A percentile compares a stretch with the other conserved stretches of the same genome.
These are phyloP conservation scores for Neltuma alba DNA, from an alignment of 306 rosid species.

Conservation along the genomic window DNA sequence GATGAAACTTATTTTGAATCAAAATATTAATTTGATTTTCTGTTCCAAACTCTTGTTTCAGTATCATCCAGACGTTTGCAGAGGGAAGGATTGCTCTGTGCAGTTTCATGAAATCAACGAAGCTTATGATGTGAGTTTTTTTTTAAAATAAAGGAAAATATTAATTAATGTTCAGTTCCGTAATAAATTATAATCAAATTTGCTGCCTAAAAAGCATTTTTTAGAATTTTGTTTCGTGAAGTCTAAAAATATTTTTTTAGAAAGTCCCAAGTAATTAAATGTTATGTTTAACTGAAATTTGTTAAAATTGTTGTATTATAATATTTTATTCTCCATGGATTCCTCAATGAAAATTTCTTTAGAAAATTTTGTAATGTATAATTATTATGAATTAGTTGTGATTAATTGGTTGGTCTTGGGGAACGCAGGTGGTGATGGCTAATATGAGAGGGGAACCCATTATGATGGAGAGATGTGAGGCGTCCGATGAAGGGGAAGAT, in stretches of 20 bases:
- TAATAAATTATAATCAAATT: no score
- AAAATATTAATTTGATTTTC: neutral
- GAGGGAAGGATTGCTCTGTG: slow-evolving; percentile 77
- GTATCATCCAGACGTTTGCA: slow-evolving; percentile 96
- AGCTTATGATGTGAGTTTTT: slow-evolving; percentile 79
- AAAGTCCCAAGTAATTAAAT: no score
- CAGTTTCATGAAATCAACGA: slow-evolving; percentile 82
- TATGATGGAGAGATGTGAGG: slow-evolving; percentile 30
- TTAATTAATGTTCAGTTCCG: neutral
- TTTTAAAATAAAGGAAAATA: no score
- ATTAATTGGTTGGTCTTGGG: neutral
- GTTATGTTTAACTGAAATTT: neutral
- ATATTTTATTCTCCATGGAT: no score
- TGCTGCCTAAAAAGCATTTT: no score
- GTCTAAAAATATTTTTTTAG: no score
- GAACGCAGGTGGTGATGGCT: slow-evolving; percentile 64
- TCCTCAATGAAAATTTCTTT: no score
- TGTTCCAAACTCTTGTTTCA: slow-evolving; percentile 32
- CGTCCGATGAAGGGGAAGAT: slow-evolving; percentile 43
- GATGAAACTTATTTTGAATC: neutral
- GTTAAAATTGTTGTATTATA: no score
- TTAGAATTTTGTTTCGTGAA: no score
- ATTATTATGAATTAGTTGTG: neutral
- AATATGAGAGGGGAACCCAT: slow-evolving; percentile 62
- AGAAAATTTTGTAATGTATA: no score